Evolutionary conservation across 108 stramenopile genomes (phyloP).

Genomic region (Asterionellopsis glacialis): DNA sequence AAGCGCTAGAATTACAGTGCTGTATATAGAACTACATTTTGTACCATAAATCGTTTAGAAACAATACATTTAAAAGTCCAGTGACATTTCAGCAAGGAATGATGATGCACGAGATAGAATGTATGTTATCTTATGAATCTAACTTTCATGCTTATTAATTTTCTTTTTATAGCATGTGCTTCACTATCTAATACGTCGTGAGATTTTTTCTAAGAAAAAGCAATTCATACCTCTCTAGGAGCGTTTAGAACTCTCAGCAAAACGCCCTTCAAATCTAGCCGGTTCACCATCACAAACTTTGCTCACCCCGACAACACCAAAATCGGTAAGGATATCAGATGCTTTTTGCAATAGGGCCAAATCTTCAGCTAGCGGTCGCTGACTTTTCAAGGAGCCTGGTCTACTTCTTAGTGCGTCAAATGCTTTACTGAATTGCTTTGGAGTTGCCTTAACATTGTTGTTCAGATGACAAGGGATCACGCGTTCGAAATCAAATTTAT

Average conservation of each 20-base stretch:
- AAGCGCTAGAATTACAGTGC: no score
- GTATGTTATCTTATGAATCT: no score
- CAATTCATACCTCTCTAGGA: no score
- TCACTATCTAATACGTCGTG: no score
- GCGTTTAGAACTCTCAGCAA: conserved; percentile 9
- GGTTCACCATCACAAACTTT: conserved; percentile 80
- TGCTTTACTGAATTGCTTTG: conserved; percentile 70
- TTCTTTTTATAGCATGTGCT: no score
- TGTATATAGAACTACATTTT: no score
- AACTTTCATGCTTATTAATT: no score
- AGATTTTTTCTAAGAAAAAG: no score
- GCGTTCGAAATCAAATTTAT: conserved; percentile 76
- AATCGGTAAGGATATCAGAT: conserved; percentile 61
- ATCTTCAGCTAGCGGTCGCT: conserved; percentile 72
- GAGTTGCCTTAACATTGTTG: conserved; percentile 58
- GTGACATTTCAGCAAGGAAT: no score
- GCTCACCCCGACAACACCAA: conserved; percentile 61
- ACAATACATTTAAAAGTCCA: no score
- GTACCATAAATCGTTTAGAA: no score
- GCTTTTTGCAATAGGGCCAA: conserved; percentile 76
- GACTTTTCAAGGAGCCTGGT: conserved; percentile 36
- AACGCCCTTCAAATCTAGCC: conserved; percentile 49
- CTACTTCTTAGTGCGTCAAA: conserved; percentile 67
- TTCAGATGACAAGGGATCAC: conserved; percentile 87
- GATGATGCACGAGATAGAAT: no score